Base-by-base conservation (phyloP, 176 grass and related monocot species). In the Aegilops tauschii region DNA sequence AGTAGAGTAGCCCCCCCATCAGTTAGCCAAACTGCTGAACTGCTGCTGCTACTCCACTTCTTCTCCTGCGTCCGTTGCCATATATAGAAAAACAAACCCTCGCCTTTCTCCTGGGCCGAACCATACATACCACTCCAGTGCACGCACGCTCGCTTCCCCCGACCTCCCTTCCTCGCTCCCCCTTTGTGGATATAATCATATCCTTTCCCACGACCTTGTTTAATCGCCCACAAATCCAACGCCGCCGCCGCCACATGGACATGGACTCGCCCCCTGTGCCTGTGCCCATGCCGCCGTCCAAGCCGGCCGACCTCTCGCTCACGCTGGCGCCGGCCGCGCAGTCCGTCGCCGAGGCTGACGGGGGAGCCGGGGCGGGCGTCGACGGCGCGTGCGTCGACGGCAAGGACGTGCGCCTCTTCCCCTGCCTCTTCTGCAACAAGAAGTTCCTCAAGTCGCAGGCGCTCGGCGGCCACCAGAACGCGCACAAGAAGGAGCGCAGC, bases 381-480 rank as follows among this genome's bases (percentile, higher is more conserved):
- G 31, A 40, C 0, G 82, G 17, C 14, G 70, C 83, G 42, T 79
- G 81, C 80, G 44, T 61, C 36, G 81, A 86, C 70, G 91, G 90
- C 54, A 93, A 89, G 87, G 95, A 97, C 77, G 95, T 97, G 78
- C 88, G 92, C 20, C 95, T 97, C 67, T 97, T 97, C 92, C 88
- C 92, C 4, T 97, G 95, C 84, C 92, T 97, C 73, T 97, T 97
- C 85, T 97, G 95, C 88, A 97, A 97, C 92, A 97, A 97, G 79
- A 97, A 97, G 82, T 97, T 97, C 84, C 66, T 95, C 66, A 97
- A 97, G 82, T 97, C 95, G 76, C 95, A 97, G 87, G 92, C 95
- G 64, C 90, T 97, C 1, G 95, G 95, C 4, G 95, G 95, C 1
- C 95, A 97, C 86, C 95, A 97, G 85, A 97, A 97, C 81, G 95